Percentiles rank a stretch among this genome's conserved stretches.
phyloP scores from a whole-genome alignment of 768 basidiomycete genomes.

The Lentinula boryana region DNA sequence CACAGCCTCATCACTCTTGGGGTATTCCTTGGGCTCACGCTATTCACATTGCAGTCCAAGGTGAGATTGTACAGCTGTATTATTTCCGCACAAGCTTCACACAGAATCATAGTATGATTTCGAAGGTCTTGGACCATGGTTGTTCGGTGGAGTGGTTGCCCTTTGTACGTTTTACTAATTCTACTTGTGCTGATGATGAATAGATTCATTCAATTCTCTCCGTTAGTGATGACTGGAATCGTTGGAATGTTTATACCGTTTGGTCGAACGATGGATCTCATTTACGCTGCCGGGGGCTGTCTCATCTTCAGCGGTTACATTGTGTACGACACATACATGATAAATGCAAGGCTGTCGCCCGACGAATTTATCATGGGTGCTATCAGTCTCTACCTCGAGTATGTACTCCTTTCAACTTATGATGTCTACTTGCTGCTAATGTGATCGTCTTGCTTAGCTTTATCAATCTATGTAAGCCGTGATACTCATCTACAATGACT shows the following conservation, averaged over 20 bases:
- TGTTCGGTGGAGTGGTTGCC: slow-evolving; percentile 81
- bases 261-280: slow-evolving; percentile 70
- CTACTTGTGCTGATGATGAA: neutral
- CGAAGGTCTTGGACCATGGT: slow-evolving; percentile 84
- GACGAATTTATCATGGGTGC: slow-evolving; percentile 93
- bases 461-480: slow-evolving; percentile 74
- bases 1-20: slow-evolving; percentile 79
- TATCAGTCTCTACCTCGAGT: slow-evolving; percentile 94
- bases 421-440: slow-evolving; percentile 11
- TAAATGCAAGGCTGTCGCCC: slow-evolving; percentile 83
- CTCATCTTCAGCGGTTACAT: slow-evolving; percentile 88
- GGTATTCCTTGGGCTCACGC: slow-evolving; percentile 87
- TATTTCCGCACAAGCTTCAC: neutral
- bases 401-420: slow-evolving; percentile 24
- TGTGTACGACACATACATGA: slow-evolving; percentile 85
- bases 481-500: neutral
- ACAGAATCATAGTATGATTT: slow-evolving; percentile 76
- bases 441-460: slow-evolving; percentile 41
- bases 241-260: slow-evolving; percentile 88
- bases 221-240: slow-evolving; percentile 69
- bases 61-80: slow-evolving; percentile 26
- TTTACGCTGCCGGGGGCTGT: slow-evolving; percentile 72
- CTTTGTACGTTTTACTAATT: slow-evolving; percentile 42
- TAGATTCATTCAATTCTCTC: slow-evolving; percentile 1
- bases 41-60: slow-evolving; percentile 95